A percentile compares a stretch with the other conserved stretches of the same genome.
phyloP scores from a whole-genome alignment of 2,329 filamentous ascomycete species.

The Colletotrichum lentis region DNA sequence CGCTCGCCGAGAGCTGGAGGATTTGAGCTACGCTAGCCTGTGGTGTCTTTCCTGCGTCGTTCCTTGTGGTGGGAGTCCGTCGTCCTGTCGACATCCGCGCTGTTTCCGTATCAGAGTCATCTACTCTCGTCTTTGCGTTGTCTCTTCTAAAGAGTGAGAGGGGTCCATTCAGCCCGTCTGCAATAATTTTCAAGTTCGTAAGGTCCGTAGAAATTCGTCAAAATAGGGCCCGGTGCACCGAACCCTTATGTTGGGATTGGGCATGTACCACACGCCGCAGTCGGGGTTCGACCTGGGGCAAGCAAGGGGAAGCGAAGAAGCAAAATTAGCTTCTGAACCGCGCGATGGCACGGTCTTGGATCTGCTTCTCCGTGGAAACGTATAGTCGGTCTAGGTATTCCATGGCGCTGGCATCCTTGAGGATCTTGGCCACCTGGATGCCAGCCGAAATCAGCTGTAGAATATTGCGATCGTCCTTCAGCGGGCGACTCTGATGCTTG shows the following conservation, averaged over 20 bases:
- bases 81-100: conserved; percentile 19
- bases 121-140: conserved; percentile 26
- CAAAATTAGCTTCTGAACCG: conserved; percentile 50
- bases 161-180: conserved; percentile 25
- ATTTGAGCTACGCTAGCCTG: conserved; percentile 28
- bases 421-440: conserved; percentile 85
- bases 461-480: conserved; percentile 90
- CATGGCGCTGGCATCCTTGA: conserved; percentile 86
- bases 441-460: conserved; percentile 87
- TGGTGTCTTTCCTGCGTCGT: conserved; percentile 23
- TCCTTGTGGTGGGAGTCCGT: conserved; percentile 7
- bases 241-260: conserved; percentile 4
- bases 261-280: conserved; percentile 13
- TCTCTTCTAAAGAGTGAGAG: conserved; percentile 34
- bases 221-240: conserved; percentile 1
- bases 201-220: conserved; percentile 32
- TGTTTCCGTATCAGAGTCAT: conserved; percentile 33
- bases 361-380: conserved; percentile 80
- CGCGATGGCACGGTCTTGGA: conserved; percentile 69
- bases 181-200: conserved; percentile 33
- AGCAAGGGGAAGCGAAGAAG: conserved; percentile 2
- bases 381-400: conserved; percentile 83
- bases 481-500: conserved; percentile 81
- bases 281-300: conserved; percentile 7
- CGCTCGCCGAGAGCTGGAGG: conserved; percentile 30